These are phyloP conservation scores for Moesziomyces sp. DNA, from an alignment of 1,284 basidiomycete genomes.

Conservation along the genomic window DNA sequence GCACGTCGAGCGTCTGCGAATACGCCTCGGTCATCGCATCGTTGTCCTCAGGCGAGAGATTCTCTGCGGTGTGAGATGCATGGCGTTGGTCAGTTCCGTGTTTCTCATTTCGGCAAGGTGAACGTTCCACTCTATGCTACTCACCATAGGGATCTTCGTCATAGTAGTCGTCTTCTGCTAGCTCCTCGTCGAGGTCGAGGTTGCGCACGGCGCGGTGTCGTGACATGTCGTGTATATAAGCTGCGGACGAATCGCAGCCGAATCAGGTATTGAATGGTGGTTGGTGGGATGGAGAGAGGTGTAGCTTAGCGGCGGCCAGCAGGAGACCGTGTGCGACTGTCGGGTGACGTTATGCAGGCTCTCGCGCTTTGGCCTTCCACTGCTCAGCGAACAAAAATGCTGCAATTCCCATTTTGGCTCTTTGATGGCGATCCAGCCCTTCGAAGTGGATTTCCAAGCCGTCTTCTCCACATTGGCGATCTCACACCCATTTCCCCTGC, in stretches of 20 bases:
- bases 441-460: no score
- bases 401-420: slow-evolving; percentile 11
- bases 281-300: background rate
- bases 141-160: slow-evolving; percentile 57
- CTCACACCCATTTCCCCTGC: no score
- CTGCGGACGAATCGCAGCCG: background rate
- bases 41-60: slow-evolving; percentile 57
- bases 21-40: slow-evolving; percentile 56
- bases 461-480: no score
- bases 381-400: slow-evolving; percentile 5
- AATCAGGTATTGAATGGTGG: background rate
- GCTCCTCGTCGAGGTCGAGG: slow-evolving; percentile 82
- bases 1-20: slow-evolving; percentile 43
- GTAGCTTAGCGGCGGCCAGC: background rate
- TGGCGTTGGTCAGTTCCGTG: no score
- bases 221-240: slow-evolving; percentile 56
- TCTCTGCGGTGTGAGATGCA: slow-evolving; percentile 34
- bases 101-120: background rate
- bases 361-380: background rate
- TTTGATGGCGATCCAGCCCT: background rate
- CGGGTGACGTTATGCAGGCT: slow-evolving; percentile 25
- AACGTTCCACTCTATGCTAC: background rate
- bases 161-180: slow-evolving; percentile 74
- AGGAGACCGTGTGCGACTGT: slow-evolving; percentile 4
- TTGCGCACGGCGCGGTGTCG: slow-evolving; percentile 87